Base-by-base conservation (phyloP, 2,329 filamentous ascomycete species). In the Bipolaris oryzae region DNA sequence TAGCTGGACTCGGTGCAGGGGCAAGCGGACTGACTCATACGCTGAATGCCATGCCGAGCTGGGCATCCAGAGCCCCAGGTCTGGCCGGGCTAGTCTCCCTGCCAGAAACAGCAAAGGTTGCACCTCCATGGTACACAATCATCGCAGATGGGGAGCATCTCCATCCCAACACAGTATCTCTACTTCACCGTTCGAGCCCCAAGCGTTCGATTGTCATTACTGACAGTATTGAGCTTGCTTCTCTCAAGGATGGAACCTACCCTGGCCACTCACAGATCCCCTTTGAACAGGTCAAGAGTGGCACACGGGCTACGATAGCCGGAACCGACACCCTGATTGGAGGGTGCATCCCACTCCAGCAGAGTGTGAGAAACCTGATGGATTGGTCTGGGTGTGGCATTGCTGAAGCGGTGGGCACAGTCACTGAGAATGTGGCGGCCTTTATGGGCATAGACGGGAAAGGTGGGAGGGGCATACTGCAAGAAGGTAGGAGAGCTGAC, bases 81-180 rank as follows among this genome's bases (percentile, higher is more conserved):
- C 73, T 85, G 15, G 77, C 80, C 31, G 83, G 82, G 23, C 57
- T 78, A 3, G 63, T 77, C 15, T 67, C 74, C 1, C 61, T 77
- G 0, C 71, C 63, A 0, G 23, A 52, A 7, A 63, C 55, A 53
- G 50, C 66, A 45, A 50, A 60, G 7, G 58, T 70, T 41, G 55
- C 54, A 28, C 45, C 74, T 9, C 81, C 82, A 1, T 85, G 79
- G 67, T 85, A 79, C 71, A 80, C 79, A 20, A 68, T 85, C 43
- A 84, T 85, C 23, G 74, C 82, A 3, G 84, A 85, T 56, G 80
- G 80, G 31, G 78, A 84, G 48, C 84, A 85, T 57, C 69, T 85
- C 3, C 82, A 85, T 60, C 82, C 82, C 0, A 69, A 72, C 15
- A 77, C 84, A 1, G 76, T 82, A 0, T 77, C 78, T 0, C 73